These are phyloP conservation scores for Garcia nutans DNA, from an alignment of 345 rosid species.

Conservation along the genomic window DNA sequence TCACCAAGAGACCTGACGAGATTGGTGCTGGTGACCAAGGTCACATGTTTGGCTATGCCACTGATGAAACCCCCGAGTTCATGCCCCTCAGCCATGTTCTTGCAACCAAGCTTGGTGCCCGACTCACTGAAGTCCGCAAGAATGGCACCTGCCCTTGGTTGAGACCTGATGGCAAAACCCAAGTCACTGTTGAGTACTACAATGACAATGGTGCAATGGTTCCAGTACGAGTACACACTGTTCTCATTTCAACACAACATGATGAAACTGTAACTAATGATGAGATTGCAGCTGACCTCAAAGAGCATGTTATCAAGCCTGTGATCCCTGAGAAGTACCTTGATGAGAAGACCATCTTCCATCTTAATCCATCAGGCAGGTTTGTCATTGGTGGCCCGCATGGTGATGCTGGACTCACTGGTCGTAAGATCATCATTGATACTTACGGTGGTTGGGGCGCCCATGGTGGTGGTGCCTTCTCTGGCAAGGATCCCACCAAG, in stretches of 20 bases:
- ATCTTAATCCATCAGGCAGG: conserved; percentile 20
- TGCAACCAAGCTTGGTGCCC: conserved; percentile 24
- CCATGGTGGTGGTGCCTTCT: conserved; percentile 23
- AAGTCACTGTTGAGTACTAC: conserved; percentile 17
- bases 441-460: conserved; percentile 25
- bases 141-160: conserved; percentile 22
- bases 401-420: conserved; percentile 24
- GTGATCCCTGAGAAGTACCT: conserved; percentile 23
- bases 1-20: conserved; percentile 23
- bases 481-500: conserved; percentile 25
- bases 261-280: conserved; percentile 21
- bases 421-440: conserved; percentile 18
- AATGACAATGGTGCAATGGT: conserved; percentile 25
- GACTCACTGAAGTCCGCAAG: conserved; percentile 23
- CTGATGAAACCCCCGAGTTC: conserved; percentile 23
- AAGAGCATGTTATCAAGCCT: conserved; percentile 22
- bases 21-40: conserved; percentile 27
- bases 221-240: conserved; percentile 18
- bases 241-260: conserved; percentile 22
- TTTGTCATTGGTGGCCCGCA: conserved; percentile 24
- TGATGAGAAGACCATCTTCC: conserved; percentile 22
- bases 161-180: conserved; percentile 28
- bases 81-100: conserved; percentile 26
- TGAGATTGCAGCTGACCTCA: conserved; percentile 24
- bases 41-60: conserved; percentile 27